A percentile compares a stretch with the other conserved stretches of the same genome.
Conservation (phyloP, 2,329 filamentous ascomycete species). For the Fusarium sublunatum region DNA sequence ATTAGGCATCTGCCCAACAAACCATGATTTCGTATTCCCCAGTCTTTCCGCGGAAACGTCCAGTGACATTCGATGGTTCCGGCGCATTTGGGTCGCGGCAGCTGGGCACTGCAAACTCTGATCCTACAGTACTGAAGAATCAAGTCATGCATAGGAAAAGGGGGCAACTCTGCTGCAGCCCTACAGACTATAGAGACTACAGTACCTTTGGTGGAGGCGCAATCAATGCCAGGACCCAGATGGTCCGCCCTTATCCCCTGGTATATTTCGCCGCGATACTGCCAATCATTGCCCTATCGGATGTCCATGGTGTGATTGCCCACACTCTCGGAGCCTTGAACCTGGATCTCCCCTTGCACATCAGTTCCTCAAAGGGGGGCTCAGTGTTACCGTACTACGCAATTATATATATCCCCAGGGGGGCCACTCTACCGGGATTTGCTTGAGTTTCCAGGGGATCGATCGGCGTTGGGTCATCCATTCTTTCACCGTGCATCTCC, state of each 20-base stretch:
- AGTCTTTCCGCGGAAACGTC: background rate
- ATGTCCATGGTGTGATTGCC: slow-evolving; percentile 25
- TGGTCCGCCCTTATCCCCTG: background rate
- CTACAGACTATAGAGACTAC: background rate
- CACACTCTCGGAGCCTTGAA: background rate
- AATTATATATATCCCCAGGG: slow-evolving; percentile 18
- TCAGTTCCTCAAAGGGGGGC: background rate
- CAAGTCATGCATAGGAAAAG: slow-evolving; percentile 2
- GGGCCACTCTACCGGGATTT: slow-evolving; percentile 15
- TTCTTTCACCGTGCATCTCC: background rate
- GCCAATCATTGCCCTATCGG: slow-evolving; percentile 30
- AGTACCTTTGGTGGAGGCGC: background rate
- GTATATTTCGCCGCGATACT: slow-evolving; percentile 7
- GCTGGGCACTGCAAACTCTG: background rate
- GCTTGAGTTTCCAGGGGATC: slow-evolving; percentile 25
- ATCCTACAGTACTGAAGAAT: background rate
- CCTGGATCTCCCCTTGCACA: slow-evolving; percentile 7
- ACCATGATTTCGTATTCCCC: background rate
- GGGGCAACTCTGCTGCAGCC: slow-evolving; percentile 7
- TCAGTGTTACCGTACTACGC: slow-evolving; percentile 1
- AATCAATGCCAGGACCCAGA: slow-evolving; percentile 16
- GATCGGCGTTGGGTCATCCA: slow-evolving; percentile 20
- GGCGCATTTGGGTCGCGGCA: background rate
- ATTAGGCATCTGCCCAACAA: too few relatives aligned
- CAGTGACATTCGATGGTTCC: background rate